Evolutionary conservation across 192 early-diverging fungal species (phyloP).

Genomic region (Dissophora globulifera): DNA sequence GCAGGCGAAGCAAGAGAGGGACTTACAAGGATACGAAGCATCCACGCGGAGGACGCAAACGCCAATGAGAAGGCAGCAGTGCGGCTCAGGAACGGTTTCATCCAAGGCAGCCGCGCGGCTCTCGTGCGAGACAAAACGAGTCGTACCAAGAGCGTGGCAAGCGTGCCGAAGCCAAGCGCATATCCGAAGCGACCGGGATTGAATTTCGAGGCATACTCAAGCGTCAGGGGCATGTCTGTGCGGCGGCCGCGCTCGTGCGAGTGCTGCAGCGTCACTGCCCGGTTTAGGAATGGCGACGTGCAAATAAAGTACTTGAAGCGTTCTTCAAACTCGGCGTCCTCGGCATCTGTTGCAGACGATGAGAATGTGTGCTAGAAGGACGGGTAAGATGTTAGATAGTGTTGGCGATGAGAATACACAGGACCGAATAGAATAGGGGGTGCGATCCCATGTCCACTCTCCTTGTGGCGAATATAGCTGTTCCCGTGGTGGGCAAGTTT

Average conservation of each 20-base stretch:
- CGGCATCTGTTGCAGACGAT: conserved; percentile 54
- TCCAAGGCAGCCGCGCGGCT: conserved; percentile 13
- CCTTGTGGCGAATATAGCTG: too few species aligned
- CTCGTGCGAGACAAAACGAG: conserved; percentile 21
- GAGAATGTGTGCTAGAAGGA: conserved; percentile 60
- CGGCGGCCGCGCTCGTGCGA: conserved; percentile 54
- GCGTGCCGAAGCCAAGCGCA: conserved; percentile 31
- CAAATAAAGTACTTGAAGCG: conserved; percentile 69
- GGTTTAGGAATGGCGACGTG: conserved; percentile 66
- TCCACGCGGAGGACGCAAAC: conserved; percentile 39
- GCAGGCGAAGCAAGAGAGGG: too few species aligned
- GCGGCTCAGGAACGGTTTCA: conserved; percentile 28
- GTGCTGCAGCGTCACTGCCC: conserved; percentile 52
- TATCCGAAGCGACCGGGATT: conserved; percentile 36
- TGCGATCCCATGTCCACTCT: too few species aligned
- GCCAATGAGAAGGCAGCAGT: conserved; percentile 26
- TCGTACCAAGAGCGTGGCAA: conserved; percentile 30
- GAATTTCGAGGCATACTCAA: conserved; percentile 32
- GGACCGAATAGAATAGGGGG: neutral
- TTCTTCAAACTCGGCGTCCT: conserved; percentile 67
- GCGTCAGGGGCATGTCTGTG: conserved; percentile 24
- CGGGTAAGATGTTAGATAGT: too few species aligned
- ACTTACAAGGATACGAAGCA: conserved; percentile 36
- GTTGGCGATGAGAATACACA: conserved; percentile 9
- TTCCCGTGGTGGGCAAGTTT: neutral